Evolutionary conservation across 768 basidiomycete genomes (phyloP).

Genomic region (Phlebiopsis gigantea): DNA sequence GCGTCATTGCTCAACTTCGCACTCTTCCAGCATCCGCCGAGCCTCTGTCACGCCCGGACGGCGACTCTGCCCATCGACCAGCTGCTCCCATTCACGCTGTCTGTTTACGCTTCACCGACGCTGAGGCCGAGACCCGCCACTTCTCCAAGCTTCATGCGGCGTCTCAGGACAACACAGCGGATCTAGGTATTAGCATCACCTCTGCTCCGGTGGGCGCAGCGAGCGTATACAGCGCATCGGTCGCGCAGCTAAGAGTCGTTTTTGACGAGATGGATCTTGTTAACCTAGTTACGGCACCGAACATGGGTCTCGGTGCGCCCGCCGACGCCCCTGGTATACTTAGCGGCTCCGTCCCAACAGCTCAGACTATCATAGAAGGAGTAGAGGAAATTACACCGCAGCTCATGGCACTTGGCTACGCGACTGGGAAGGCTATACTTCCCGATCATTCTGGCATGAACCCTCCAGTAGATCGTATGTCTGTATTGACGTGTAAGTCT

Average conservation of each 20-base stretch:
- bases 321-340: conserved; percentile 62
- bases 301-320: conserved; percentile 72
- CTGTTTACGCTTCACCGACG: conserved; percentile 60
- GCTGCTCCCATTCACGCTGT: conserved; percentile 67
- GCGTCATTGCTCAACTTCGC: conserved; percentile 67
- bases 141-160: conserved; percentile 40
- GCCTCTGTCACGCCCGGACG: conserved; percentile 17
- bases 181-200: conserved; percentile 8
- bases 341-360: conserved; percentile 71
- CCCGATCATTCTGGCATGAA: conserved; percentile 68
- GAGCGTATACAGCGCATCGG: conserved; percentile 41
- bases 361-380: conserved; percentile 65
- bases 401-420: conserved; percentile 73
- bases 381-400: conserved; percentile 69
- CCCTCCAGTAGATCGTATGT: conserved; percentile 74
- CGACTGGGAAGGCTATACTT: conserved; percentile 57
- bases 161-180: conserved; percentile 9
- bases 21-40: conserved; percentile 47
- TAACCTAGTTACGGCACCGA: conserved; percentile 51
- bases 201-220: conserved; percentile 8
- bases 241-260: conserved; percentile 43
- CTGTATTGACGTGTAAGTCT: conserved; percentile 69
- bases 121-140: conserved; percentile 53
- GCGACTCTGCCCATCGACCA: conserved; percentile 11
- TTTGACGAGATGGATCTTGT: conserved; percentile 61